Conservation (phyloP, 768 basidiomycete species). For the Dioszegia aurantiaca region DNA sequence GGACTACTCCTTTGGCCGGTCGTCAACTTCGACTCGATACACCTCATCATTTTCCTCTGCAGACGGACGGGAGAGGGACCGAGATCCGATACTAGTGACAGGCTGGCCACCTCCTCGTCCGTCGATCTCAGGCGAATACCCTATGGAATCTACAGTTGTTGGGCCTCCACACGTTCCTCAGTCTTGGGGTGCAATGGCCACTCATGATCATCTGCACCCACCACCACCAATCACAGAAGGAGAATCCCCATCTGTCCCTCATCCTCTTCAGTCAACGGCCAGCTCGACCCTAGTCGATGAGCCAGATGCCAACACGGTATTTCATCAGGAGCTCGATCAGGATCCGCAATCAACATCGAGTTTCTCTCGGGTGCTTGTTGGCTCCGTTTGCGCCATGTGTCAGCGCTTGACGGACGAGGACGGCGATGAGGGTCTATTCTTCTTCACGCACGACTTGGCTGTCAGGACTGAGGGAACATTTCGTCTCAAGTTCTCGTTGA, state of each 20-base stretch:
- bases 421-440: slow-evolving; percentile 82
- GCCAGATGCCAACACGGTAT: not conserved
- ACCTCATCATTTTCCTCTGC: slow-evolving; percentile 18
- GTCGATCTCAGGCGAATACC: not conserved
- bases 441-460: slow-evolving; percentile 90
- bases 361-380: slow-evolving; percentile 86
- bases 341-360: slow-evolving; percentile 53
- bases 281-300: too few relatives aligned
- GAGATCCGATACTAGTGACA: not conserved
- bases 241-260: too few relatives aligned
- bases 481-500: slow-evolving; percentile 77
- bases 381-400: slow-evolving; percentile 81
- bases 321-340: not conserved
- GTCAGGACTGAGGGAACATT: slow-evolving; percentile 91
- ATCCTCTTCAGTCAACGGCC: too few relatives aligned
- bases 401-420: slow-evolving; percentile 80
- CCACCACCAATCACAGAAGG: too few relatives aligned
- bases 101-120: slow-evolving; percentile 10
- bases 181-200: too few relatives aligned
- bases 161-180: too few relatives aligned
- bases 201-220: not conserved
- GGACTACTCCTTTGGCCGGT: slow-evolving; percentile 29
- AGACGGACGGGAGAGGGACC: not conserved
- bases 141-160: too few relatives aligned
- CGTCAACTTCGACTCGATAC: slow-evolving; percentile 21